Base-by-base conservation (phyloP, 768 basidiomycete genomes). In the Chalciporus piperatus region DNA sequence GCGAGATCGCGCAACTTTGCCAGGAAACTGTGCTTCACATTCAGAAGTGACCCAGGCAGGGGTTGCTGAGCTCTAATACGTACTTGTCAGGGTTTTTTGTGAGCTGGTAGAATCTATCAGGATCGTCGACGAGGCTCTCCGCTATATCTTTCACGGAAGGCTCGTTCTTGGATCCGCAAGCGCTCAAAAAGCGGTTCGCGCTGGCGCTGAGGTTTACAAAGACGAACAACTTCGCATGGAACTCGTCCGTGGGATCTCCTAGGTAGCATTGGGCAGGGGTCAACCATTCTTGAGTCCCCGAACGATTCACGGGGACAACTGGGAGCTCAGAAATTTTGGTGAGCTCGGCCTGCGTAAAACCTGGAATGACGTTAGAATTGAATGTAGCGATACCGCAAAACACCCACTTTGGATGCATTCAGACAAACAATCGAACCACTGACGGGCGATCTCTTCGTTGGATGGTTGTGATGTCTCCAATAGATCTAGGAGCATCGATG, bases 151-250 rank as follows among this genome's bases (percentile, higher is more conserved):
- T 84, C 3, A 90, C 80, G 39, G 81, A 89, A 1, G 93, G 94
- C 60, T 92, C 89, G 28, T 81, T 82, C 60, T 83, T 85, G 16
- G 92, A 88, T 4, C 94, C 92, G 56, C 91, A 90, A 8, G 87
- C 85, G 45, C 76, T 79, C 39, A 98, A 73, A 68, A 98, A 97
- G 4, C 76, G 73, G 59, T 92, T 94, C 32, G 87, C 94, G 8
- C 75, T 70, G 2, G 75, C 60, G 1, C 92, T 93, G 65, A 94
- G 95, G 65, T 95, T 84, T 43, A 97, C 82, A 59, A 93, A 96
- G 27, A 80, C 76, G 63, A 97, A 95, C 3, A 95, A 72, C 54
- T 86, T 84, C 1, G 84, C 83, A 60, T 89, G 85, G 37, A 91
- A 81, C n/a, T 77, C 74, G 17, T 78, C 76, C 10, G 73, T 67